Evolutionary conservation across 2,329 filamentous ascomycete genomes (phyloP).

Genomic region (Aspergillus bombycis): DNA sequence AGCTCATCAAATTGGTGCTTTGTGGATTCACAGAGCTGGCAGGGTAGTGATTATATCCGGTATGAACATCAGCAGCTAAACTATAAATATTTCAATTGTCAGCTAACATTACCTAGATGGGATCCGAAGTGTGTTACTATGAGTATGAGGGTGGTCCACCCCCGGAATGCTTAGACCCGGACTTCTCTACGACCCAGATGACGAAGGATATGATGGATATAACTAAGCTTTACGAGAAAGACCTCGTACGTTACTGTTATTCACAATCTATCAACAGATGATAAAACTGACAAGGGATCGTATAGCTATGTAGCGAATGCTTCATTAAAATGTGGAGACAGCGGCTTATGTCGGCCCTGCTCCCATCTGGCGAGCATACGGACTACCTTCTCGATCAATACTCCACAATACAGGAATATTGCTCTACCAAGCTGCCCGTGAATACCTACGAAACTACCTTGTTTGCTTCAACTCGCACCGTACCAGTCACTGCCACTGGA

Average conservation of each 20-base stretch:
- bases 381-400: constrained; percentile 8
- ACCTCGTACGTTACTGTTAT: background rate
- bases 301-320: constrained; percentile 10
- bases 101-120: background rate
- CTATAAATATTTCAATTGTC: background rate
- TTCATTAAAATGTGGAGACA: constrained; percentile 4
- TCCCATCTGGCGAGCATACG: background rate
- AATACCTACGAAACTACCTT: constrained; percentile 3
- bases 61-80: background rate
- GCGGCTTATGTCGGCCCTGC: constrained; percentile 2
- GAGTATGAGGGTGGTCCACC: background rate
- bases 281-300: background rate
- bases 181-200: background rate
- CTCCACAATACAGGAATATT: constrained; percentile 2
- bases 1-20: background rate
- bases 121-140: background rate
- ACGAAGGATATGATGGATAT: constrained; percentile 5
- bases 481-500: background rate
- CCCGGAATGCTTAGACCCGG: background rate
- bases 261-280: background rate
- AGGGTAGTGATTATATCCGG: background rate
- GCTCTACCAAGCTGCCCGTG: constrained; percentile 1
- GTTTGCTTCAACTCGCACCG: background rate
- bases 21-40: background rate
- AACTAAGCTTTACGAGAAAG: background rate